Conservation (phyloP, 2,329 filamentous ascomycete genomes). For the Xylariaceae sp. region DNA sequence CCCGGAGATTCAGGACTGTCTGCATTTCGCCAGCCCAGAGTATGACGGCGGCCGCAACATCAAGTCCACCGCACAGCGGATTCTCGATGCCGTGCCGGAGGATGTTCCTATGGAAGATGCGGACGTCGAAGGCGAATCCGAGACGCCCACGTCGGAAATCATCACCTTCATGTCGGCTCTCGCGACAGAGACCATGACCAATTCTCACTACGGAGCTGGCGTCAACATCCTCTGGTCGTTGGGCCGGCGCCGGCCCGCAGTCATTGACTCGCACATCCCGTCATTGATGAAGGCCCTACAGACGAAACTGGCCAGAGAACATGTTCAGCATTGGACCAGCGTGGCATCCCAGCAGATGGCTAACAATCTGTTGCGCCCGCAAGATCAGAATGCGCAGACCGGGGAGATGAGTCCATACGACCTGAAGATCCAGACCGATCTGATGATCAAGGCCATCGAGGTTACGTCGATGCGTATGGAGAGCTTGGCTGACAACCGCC, state of each 20-base stretch:
- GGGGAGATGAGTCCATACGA: slow-evolving; percentile 68
- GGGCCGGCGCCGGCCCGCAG: slow-evolving; percentile 73
- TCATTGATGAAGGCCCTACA: slow-evolving; percentile 92
- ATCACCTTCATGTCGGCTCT: slow-evolving; percentile 78
- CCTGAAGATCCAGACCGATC: slow-evolving; percentile 77
- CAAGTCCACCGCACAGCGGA: slow-evolving; percentile 69
- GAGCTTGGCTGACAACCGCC: slow-evolving; percentile 79
- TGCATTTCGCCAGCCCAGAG: slow-evolving; percentile 68
- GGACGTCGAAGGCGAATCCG: slow-evolving; percentile 78
- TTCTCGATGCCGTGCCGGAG: slow-evolving; percentile 85
- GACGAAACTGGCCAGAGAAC: slow-evolving; percentile 85
- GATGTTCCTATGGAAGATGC: slow-evolving; percentile 68
- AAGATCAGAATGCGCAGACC: slow-evolving; percentile 49
- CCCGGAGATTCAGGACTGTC: slow-evolving; percentile 86
- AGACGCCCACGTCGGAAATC: slow-evolving; percentile 80
- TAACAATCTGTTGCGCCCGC: slow-evolving; percentile 36
- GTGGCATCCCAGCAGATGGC: slow-evolving; percentile 47
- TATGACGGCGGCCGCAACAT: slow-evolving; percentile 65
- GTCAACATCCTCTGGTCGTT: slow-evolving; percentile 94
- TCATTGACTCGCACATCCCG: slow-evolving; percentile 84
- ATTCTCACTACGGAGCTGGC: slow-evolving; percentile 75
- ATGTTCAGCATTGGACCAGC: slow-evolving; percentile 70
- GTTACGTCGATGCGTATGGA: slow-evolving; percentile 90
- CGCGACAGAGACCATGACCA: slow-evolving; percentile 80
- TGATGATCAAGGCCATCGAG: slow-evolving; percentile 94